Evolutionary conservation across 495 filamentous ascomycete genomes (phyloP), one percentile per base, ranked within the genome.

Genomic region (Aspergillus mulundensis): DNA sequence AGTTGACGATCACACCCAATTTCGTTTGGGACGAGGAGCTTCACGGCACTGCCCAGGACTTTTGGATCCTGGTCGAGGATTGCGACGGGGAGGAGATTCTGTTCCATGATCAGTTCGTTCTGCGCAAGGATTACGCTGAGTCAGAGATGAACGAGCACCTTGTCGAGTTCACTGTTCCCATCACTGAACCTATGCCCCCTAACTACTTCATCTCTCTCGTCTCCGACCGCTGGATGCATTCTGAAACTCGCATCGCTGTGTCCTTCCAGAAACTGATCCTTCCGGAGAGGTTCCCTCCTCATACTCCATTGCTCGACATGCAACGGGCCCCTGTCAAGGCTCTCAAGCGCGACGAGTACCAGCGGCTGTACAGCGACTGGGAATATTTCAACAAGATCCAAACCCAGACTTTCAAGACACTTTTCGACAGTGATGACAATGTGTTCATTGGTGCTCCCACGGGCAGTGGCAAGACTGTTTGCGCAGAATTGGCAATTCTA

Each of bases 181-280:
- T 99, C 61, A 88, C 90, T 2, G 94, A 99, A 63, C 94, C 94
- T 1, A 96, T 97, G 89, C 95, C 94, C 5, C 94, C 94, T 0
- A 95, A 97, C 64, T 97, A 97, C 73, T 99, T 99, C 74, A 90
- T 99, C 64, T 90, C 90, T 1, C 79, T 97, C 52, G 77, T 95
- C 15, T 97, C 92, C 3, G 94, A 99, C 62, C 81, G 95, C 53
- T 99, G 94, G 94, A 94, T 97, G 89, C 90, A 96, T 63, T 90
- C 93, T 12, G 92, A 97, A 73, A 95, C 91, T 7, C 95, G 92
- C 65, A 75, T 99, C 41, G 86, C 92, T 0, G 86, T 99, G 0
- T 92, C 92, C 0, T 97, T 99, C 76, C 87, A 93, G 65, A 96
- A 96, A 66, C 76, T 99, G 15, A 85, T 95, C 54, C 82, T 99